Percentiles rank a stretch among this genome's conserved stretches.
Evolutionary conservation across 352 stramenopile genomes (phyloP).

Genomic region (Phytophthora palmivora): DNA sequence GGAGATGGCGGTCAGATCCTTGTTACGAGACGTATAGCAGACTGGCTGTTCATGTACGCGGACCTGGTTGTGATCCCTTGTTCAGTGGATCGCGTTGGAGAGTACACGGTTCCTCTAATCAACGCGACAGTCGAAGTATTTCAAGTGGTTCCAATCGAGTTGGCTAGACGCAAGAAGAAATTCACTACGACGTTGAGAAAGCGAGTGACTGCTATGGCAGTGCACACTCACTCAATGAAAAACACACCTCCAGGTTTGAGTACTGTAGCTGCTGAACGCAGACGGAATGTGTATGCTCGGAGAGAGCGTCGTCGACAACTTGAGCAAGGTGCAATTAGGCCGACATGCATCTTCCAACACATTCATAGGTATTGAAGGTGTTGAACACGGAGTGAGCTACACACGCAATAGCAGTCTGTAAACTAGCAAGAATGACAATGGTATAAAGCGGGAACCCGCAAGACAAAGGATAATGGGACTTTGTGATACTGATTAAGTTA

Average conservation of each 20-base stretch:
- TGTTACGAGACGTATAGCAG: conserved; percentile 52
- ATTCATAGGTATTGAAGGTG: conserved; percentile 6
- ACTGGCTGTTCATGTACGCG: conserved; percentile 52
- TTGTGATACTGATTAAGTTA: not conserved
- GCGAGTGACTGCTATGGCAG: conserved; percentile 12
- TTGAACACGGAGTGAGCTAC: conserved; percentile 11
- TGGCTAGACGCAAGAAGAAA: conserved; percentile 46
- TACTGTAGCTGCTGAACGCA: conserved; percentile 26
- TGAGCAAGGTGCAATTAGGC: conserved; percentile 27
- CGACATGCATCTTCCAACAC: conserved; percentile 31
- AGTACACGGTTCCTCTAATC: conserved; percentile 51
- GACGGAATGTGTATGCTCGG: conserved; percentile 39
- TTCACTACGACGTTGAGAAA: conserved; percentile 47
- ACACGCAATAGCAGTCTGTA: conserved; percentile 33
- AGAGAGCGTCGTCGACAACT: conserved; percentile 37
- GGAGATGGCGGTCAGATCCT: conserved; percentile 65
- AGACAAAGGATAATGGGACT: not conserved
- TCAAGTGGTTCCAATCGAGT: conserved; percentile 42
- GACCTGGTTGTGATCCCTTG: conserved; percentile 49
- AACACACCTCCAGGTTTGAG: conserved; percentile 29
- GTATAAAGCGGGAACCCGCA: not conserved
- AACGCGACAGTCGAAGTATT: conserved; percentile 49
- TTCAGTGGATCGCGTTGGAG: conserved; percentile 40
- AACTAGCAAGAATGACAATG: conserved; percentile 24
- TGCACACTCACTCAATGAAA: conserved; percentile 6